Base-by-base conservation (phyloP, 2,329 filamentous ascomycete genomes). In the Pleurostoma richardsiae region DNA sequence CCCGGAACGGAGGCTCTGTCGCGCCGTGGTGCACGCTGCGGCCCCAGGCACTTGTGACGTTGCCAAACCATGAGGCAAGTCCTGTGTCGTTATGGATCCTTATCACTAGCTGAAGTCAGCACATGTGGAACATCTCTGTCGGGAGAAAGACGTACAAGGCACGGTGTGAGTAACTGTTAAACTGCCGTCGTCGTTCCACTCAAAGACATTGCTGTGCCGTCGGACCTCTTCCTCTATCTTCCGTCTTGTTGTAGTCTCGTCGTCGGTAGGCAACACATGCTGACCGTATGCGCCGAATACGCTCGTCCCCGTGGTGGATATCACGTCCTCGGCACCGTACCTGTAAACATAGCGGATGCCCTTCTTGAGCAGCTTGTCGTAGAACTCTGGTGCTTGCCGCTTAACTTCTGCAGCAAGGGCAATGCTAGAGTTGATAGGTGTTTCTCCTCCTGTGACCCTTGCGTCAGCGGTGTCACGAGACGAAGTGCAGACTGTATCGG, bases 171-270 rank as follows among this genome's bases (percentile, higher is more conserved):
- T 64, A 5, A 66, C 60, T 29, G 53, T 64, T 19, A 65, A 44
- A n/a, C 59, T 64, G 1, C 62, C 62, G 39, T 65, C 63, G 2
- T 64, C 60, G 28, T 65, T 55, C 62, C 63, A 65, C 38, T 63
- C 51, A 10, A 62, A 65, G 6, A 45, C 39, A 8, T 63, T 44
- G 48, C 62, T 65, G 44, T 66, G 64, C n/a, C 62, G 53, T n/a
- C 54, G 43, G 2, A 65, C 57, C 38, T 66, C 63, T 5, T 51
- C 36, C 49, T 65, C 62, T 2, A 64, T 56, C 52, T 63, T 63
- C 6, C n/a, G 39, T 10, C 55, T 44, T 5, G 48, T 48, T 2
- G 54, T 58, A 4, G 33, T 49, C 11, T 54, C 52, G 38, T 61
- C 56, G 31, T 63, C 61, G 7, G 30, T 49, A 2, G 53, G 45